phyloP scores from a whole-genome alignment of 139 green algal species.

The Chlamydomonas incerta region DNA sequence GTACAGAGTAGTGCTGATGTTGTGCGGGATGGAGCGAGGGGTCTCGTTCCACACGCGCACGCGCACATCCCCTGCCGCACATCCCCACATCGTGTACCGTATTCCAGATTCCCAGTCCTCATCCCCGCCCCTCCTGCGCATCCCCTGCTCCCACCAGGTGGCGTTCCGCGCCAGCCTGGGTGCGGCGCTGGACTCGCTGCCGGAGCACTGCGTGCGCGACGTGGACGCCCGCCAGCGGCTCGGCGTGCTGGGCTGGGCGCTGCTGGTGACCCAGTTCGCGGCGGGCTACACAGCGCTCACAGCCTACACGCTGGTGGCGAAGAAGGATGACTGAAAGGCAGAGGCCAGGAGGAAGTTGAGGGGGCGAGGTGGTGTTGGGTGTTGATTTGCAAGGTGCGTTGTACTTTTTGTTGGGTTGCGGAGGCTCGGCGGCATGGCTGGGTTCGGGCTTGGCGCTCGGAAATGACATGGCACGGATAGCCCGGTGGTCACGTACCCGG shows the following conservation, averaged over 20 bases:
- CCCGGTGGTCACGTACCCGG: no score
- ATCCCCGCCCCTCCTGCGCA: no score
- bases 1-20: no score
- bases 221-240: neutral
- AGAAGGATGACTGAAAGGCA: slow-evolving; percentile 23
- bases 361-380: no score
- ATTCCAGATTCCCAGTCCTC: no score
- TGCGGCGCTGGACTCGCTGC: slow-evolving; percentile 23
- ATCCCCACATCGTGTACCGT: neutral
- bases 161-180: slow-evolving; percentile 8
- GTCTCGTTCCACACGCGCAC: neutral
- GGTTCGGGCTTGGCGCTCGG: no score
- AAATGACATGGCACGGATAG: no score
- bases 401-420: no score
- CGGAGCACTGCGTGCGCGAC: slow-evolving; percentile 34
- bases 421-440: no score
- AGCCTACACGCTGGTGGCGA: slow-evolving; percentile 10
- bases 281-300: slow-evolving; percentile 22
- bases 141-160: neutral
- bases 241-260: slow-evolving; percentile 16
- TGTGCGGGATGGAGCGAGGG: neutral
- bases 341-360: no score
- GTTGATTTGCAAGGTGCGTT: no score
- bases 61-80: neutral
- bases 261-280: slow-evolving; percentile 8